These are phyloP conservation scores for Russula brevipes DNA, from an alignment of 768 basidiomycete species.

Conservation along the genomic window DNA sequence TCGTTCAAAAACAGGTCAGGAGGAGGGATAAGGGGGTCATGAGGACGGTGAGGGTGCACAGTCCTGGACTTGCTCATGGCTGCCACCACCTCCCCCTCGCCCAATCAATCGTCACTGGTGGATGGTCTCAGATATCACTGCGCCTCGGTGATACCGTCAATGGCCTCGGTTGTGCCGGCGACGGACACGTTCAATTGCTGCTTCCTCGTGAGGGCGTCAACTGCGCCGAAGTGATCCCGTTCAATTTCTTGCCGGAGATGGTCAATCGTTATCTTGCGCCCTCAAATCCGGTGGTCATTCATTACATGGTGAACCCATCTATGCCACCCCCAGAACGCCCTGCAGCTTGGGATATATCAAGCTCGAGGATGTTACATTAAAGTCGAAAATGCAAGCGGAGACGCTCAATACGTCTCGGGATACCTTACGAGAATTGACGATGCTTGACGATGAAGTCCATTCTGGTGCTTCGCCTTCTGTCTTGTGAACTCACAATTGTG, in stretches of 20 bases:
- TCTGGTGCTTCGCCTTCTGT: background rate
- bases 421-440: slow-evolving; percentile 56
- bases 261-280: slow-evolving; percentile 74
- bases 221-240: slow-evolving; percentile 61
- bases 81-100: too few relatives aligned
- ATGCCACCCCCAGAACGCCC: slow-evolving; percentile 55
- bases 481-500: background rate
- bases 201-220: too few relatives aligned
- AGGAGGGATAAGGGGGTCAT: too few relatives aligned
- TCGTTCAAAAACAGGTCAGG: too few relatives aligned
- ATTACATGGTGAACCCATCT: slow-evolving; percentile 66
- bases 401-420: slow-evolving; percentile 66
- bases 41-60: too few relatives aligned
- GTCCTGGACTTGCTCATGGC: too few relatives aligned
- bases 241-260: slow-evolving; percentile 78
- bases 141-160: too few relatives aligned
- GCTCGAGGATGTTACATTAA: slow-evolving; percentile 71
- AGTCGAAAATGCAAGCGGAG: slow-evolving; percentile 66
- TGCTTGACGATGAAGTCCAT: slow-evolving; percentile 84
- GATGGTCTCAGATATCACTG: too few relatives aligned
- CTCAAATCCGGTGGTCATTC: slow-evolving; percentile 75
- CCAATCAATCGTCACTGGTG: too few relatives aligned
- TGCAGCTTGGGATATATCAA: slow-evolving; percentile 81
- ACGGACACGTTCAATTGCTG: too few relatives aligned
- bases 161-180: too few relatives aligned